These are phyloP conservation scores for Thozetella sp. DNA, from an alignment of 495 filamentous ascomycete species.

Conservation along the genomic window DNA sequence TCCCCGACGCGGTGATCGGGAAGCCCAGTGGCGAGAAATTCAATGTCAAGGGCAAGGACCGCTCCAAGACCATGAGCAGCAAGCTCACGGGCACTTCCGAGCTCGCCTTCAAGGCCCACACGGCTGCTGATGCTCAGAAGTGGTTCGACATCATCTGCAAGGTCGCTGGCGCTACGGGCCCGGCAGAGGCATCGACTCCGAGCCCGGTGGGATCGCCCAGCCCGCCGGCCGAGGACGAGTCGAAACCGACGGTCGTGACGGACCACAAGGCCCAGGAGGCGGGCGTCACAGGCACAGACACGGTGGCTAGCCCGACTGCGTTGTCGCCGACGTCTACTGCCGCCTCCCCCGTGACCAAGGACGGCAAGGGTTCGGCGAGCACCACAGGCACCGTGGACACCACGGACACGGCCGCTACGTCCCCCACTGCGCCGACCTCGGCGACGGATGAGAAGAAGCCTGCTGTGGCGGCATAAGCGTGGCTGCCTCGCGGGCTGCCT, in stretches of 20 bases:
- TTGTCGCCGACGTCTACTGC: slow-evolving; percentile 21
- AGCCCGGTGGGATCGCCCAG: slow-evolving; percentile 9
- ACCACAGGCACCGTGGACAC: slow-evolving; percentile 6
- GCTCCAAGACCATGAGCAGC: slow-evolving; percentile 46
- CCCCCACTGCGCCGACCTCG: slow-evolving; percentile 7
- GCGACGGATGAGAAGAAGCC: slow-evolving; percentile 17
- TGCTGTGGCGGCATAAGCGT: slow-evolving; percentile 5
- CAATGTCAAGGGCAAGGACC: slow-evolving; percentile 93
- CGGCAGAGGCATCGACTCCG: slow-evolving; percentile 18
- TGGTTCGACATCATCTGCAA: slow-evolving; percentile 75
- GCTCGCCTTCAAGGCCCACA: slow-evolving; percentile 67
- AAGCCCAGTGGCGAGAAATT: slow-evolving; percentile 79
- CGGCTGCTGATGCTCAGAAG: slow-evolving; percentile 71
- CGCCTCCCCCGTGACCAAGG: neutral
- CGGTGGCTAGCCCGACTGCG: slow-evolving; percentile 32
- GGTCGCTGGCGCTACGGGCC: slow-evolving; percentile 38
- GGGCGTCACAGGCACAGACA: slow-evolving; percentile 34
- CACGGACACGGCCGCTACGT: slow-evolving; percentile 10
- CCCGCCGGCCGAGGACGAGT: slow-evolving; percentile 12
- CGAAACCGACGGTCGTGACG: slow-evolving; percentile 9
- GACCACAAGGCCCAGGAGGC: slow-evolving; percentile 33
- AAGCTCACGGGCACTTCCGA: slow-evolving; percentile 54
- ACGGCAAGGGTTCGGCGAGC: neutral
- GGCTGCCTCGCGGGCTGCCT: neutral
- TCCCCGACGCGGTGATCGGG: slow-evolving; percentile 87